A percentile compares a stretch with the other conserved stretches of the same genome.
Conservation (phyloP, 1,284 basidiomycete species). For the Ustilago tritici region DNA sequence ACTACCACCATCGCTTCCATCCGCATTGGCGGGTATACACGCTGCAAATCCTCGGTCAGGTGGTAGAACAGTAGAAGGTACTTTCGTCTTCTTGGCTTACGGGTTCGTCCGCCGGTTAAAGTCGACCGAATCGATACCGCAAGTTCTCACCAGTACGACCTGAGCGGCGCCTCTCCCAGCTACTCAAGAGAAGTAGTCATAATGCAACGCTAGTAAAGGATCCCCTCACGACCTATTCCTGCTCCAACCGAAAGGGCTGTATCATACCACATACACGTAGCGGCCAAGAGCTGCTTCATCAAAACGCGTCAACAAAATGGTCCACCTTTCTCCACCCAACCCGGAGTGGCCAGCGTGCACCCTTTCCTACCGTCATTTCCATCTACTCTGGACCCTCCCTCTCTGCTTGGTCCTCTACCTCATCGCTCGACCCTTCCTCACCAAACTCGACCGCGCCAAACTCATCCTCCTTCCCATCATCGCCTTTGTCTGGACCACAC, state of each 20-base stretch:
- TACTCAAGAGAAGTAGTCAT: not conserved
- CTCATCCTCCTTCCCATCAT: slow-evolving; percentile 59
- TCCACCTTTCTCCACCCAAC: slow-evolving; percentile 17
- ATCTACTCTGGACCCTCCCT: slow-evolving; percentile 60
- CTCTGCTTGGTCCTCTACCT: slow-evolving; percentile 48
- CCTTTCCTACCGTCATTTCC: slow-evolving; percentile 59
- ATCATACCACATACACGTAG: not conserved
- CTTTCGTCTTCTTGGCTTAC: too few relatives aligned
- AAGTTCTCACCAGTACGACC: not conserved
- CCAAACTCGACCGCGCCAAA: slow-evolving; percentile 57
- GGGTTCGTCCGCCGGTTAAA: not conserved
- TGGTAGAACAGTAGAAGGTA: not conserved
- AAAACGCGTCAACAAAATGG: slow-evolving; percentile 9
- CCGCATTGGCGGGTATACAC: not conserved
- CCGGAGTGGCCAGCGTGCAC: slow-evolving; percentile 49
- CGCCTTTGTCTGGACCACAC: slow-evolving; percentile 65
- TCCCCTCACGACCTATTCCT: not conserved
- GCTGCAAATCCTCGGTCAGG: not conserved
- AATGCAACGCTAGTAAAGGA: not conserved
- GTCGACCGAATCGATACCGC: not conserved
- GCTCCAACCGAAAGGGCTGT: not conserved
- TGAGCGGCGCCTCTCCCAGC: not conserved
- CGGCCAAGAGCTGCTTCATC: not conserved
- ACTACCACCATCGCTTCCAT: not conserved
- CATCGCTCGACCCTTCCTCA: slow-evolving; percentile 55